Evolutionary conservation across 192 early-diverging fungal genomes (phyloP), one percentile per base, ranked within the genome.

Genomic region (Linnemannia elongata): DNA sequence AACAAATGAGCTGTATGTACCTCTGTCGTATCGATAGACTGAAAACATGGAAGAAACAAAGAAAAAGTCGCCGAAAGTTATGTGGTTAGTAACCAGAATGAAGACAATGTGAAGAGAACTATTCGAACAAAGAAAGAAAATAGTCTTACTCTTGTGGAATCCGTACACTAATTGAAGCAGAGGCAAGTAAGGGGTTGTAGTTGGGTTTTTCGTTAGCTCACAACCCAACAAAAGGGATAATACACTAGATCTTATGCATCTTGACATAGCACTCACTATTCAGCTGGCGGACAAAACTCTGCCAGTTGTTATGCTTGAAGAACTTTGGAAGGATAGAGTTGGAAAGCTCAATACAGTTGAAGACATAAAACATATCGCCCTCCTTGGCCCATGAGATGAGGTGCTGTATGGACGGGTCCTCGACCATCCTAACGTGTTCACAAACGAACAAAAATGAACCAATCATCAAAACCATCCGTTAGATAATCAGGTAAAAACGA

Each of bases 291-390:
- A 96, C 96, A 93, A 97, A 97, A 88, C 96, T 96, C 74, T 95
- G 94, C 94, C 95, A 97, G 90, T 97, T 97, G 87, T 96, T 96
- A 87, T 98, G 97, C 85, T 97, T 97, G 82, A 97, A 98, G 79
- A 96, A 95, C 83, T 95, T 94, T 35, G 97, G 97, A 60, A 97
- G 86, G 0, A 97, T 92, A 13, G 85, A 89, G 74, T 92, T 94
- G 30, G 95, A 94, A 78, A 98, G 96, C 74, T 95, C 96, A 20
- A 94, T 95, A 10, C 94, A 94, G 73, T 97, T 97, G 72, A 93
- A 94, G 30, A 98, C 96, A 27, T 96, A 95, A 88, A 98, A 98
- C 74, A 95, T 92, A 74, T 96, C 94, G 73, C 97, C 97, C 33
- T 92, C 89, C 20, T 88, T 87, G n/a, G 96, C 94, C 97, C 97